Percentiles rank a stretch among this genome's conserved stretches.
Conservation (phyloP, 1,284 basidiomycete species). For the Xerocomus amazonicus region DNA sequence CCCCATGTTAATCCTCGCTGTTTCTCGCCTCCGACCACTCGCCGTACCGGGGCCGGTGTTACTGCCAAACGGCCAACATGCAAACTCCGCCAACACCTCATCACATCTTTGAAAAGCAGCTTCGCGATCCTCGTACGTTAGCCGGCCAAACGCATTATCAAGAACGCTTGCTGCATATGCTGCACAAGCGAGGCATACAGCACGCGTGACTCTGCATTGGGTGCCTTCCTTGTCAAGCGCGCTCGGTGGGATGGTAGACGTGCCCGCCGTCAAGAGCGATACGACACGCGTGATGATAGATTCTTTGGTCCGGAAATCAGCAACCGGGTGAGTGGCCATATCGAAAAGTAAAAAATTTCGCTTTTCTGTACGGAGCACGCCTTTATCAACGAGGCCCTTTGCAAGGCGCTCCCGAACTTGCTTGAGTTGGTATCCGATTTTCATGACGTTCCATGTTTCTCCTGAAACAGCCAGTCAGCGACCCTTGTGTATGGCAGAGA, state of each 20-base stretch:
- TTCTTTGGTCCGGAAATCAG: conserved; percentile 88
- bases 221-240: conserved; percentile 76
- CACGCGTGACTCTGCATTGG: conserved; percentile 76
- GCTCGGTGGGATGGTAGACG: conserved; percentile 70
- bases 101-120: conserved; percentile 88
- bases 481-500: background rate
- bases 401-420: conserved; percentile 94
- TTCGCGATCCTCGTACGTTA: conserved; percentile 89
- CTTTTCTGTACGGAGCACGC: conserved; percentile 94
- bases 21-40: conserved; percentile 39
- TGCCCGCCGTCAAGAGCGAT: conserved; percentile 77
- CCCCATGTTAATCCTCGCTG: conserved; percentile 52
- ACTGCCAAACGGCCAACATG: conserved; percentile 83
- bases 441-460: conserved; percentile 99
- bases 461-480: conserved; percentile 45
- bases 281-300: conserved; percentile 74
- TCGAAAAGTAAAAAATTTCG: conserved; percentile 97
- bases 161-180: conserved; percentile 93
- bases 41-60: conserved; percentile 33
- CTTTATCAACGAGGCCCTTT: conserved; percentile 97
- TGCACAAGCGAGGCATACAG: conserved; percentile 81
- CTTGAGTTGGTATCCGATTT: conserved; percentile 96
- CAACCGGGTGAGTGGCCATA: conserved; percentile 96
- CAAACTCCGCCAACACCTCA: conserved; percentile 87
- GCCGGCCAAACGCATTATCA: conserved; percentile 84